Evolutionary conservation across 163 green algal species (phyloP).

Genomic region (Dunaliella salina): DNA sequence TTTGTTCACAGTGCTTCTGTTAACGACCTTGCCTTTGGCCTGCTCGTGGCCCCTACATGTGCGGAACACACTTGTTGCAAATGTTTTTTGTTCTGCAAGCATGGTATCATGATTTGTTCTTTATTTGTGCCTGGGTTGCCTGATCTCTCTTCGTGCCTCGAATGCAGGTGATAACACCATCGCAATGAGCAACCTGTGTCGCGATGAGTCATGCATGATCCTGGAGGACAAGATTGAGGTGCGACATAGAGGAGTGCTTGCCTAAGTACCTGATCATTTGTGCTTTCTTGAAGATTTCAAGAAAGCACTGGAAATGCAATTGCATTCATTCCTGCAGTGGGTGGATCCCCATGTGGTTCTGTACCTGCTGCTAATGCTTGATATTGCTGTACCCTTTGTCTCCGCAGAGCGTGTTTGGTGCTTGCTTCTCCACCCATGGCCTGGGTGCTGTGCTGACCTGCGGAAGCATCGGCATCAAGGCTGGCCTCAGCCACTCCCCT

Average conservation of each 20-base stretch:
- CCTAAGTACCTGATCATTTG: too few species aligned
- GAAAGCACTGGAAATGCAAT: too few species aligned
- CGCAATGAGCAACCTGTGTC: constrained; percentile 59
- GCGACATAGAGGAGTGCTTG: too few species aligned
- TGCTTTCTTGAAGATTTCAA: too few species aligned
- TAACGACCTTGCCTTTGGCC: background rate
- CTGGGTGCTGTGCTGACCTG: constrained; percentile 77
- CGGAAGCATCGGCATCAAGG: constrained; percentile 67
- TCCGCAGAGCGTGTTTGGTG: constrained; percentile 65
- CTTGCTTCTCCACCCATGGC: constrained; percentile 62
- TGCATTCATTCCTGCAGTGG: too few species aligned
- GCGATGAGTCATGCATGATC: constrained; percentile 73
- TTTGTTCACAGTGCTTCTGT: background rate
- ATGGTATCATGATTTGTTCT: background rate
- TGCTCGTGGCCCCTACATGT: background rate
- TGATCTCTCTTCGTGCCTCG: too few species aligned
- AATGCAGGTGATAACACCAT: constrained; percentile 69
- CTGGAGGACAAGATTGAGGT: constrained; percentile 83
- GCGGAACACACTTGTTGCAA: too few species aligned
- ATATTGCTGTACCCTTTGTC: background rate
- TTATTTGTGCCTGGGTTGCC: background rate
- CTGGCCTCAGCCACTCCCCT: constrained; percentile 70
- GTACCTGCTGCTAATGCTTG: too few species aligned
- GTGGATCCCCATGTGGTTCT: too few species aligned
- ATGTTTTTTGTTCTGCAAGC: background rate